A percentile compares a stretch with the other conserved stretches of the same genome.
phyloP scores from a whole-genome alignment of 768 basidiomycete genomes.

The Chalciporus pseudorubinellus region DNA sequence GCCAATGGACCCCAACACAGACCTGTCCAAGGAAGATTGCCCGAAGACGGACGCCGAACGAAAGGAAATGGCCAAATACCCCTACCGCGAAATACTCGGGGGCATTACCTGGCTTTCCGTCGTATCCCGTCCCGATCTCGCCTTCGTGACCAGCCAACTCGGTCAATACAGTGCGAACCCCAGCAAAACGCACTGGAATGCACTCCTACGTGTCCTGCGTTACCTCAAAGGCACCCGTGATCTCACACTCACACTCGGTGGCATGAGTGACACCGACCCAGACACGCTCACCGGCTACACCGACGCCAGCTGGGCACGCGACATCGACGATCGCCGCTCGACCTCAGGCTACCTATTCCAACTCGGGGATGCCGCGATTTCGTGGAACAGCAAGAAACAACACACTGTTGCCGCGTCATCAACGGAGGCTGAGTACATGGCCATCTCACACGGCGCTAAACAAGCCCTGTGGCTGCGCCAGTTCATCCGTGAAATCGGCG shows the following conservation, averaged over 20 bases:
- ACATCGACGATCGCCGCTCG: no score
- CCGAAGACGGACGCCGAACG: background rate
- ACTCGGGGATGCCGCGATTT: no score
- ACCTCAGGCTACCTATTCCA: no score
- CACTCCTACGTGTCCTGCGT: constrained; percentile 10
- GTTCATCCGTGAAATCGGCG: no score
- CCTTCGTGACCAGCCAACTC: background rate
- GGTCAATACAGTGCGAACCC: constrained; percentile 1
- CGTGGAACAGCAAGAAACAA: constrained; percentile 36
- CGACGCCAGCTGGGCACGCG: no score
- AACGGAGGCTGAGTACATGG: constrained; percentile 40
- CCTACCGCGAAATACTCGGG: background rate
- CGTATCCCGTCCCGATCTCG: background rate
- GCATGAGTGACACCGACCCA: constrained; percentile 20
- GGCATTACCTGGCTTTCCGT: background rate
- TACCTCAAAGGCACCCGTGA: constrained; percentile 3
- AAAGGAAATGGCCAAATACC: background rate
- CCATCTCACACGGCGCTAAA: constrained; percentile 21
- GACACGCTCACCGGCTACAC: constrained; percentile 19
- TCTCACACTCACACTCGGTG: background rate
- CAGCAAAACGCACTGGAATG: constrained; percentile 10
- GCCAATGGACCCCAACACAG: background rate
- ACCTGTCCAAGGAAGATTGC: background rate
- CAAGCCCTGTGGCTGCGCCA: constrained; percentile 21
- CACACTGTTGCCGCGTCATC: constrained; percentile 34